These are phyloP conservation scores for Raphidocelis subcapitata DNA, from an alignment of 139 green algal species.

Conservation along the genomic window DNA sequence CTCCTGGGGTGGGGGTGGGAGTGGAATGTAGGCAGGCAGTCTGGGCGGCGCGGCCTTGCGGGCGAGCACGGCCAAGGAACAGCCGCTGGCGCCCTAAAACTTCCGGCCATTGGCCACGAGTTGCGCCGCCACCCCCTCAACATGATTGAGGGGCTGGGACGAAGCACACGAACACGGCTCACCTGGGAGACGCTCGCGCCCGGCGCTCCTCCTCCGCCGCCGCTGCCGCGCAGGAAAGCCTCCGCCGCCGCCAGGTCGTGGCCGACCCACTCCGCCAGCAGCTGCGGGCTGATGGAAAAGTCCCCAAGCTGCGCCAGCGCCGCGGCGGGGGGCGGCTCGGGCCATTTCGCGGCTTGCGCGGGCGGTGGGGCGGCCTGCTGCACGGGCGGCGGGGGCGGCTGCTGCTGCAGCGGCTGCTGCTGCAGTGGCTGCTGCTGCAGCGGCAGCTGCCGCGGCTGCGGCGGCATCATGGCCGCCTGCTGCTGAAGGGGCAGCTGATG, in stretches of 20 bases:
- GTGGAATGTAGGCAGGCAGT: neutral
- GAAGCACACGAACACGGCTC: too few species aligned
- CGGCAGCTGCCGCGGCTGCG: neutral
- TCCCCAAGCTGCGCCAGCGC: neutral
- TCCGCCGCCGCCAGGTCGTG: neutral
- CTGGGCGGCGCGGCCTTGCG: neutral
- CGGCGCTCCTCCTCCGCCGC: too few species aligned
- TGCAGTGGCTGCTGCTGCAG: neutral
- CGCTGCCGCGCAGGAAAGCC: too few species aligned
- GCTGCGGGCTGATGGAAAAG: neutral
- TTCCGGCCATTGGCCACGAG: too few species aligned
- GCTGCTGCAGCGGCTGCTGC: constrained; percentile 5
- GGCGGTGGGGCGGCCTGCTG: neutral
- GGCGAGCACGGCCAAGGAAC: too few species aligned
- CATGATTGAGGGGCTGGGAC: too few species aligned
- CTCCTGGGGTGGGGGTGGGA: constrained; percentile 1
- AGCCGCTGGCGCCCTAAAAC: neutral
- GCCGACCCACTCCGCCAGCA: constrained; percentile 21
- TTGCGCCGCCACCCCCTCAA: too few species aligned
- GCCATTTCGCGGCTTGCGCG: neutral
- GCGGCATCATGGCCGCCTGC: neutral
- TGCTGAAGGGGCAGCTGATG: neutral
- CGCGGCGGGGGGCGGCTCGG: neutral
- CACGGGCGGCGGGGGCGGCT: neutral
- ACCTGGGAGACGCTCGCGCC: too few species aligned